phyloP scores from a whole-genome alignment of 208 protist genomes.

The Crithidia expoeki region DNA sequence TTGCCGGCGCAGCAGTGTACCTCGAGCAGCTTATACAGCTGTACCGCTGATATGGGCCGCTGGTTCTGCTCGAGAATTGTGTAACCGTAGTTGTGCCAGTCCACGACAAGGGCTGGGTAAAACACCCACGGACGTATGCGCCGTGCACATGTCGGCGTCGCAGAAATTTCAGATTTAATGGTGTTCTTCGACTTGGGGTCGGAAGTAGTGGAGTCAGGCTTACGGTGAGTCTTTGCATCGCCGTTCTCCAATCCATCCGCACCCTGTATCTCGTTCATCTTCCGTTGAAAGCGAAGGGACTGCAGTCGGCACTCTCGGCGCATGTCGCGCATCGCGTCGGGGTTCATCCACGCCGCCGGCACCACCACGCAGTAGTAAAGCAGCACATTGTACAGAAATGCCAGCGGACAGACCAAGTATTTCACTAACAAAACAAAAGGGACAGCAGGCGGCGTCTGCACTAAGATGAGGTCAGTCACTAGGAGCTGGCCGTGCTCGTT shows the following conservation, averaged over 20 bases:
- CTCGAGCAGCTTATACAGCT: slow-evolving; percentile 77
- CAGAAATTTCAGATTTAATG: background rate
- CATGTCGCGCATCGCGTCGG: slow-evolving; percentile 62
- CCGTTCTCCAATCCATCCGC: background rate
- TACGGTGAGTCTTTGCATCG: background rate
- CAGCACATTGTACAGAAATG: slow-evolving; percentile 57
- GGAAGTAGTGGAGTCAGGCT: background rate
- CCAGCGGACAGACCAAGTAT: slow-evolving; percentile 66
- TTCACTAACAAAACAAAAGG: slow-evolving; percentile 82
- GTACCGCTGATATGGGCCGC: slow-evolving; percentile 51
- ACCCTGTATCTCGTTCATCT: background rate
- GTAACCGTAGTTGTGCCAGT: slow-evolving; percentile 94
- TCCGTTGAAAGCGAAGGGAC: slow-evolving; percentile 5
- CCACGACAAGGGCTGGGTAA: slow-evolving; percentile 77
- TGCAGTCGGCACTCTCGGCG: slow-evolving; percentile 43
- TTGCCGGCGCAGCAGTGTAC: slow-evolving; percentile 60
- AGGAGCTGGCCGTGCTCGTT: slow-evolving; percentile 75
- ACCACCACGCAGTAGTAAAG: slow-evolving; percentile 80
- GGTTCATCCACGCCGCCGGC: slow-evolving; percentile 69
- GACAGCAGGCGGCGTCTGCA: slow-evolving; percentile 85
- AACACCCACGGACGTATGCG: slow-evolving; percentile 35
- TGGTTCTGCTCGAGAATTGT: slow-evolving; percentile 75
- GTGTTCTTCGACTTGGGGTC: background rate
- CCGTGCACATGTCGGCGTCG: background rate
- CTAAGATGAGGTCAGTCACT: slow-evolving; percentile 66